Base-by-base conservation (phyloP, 108 stramenopile genomes). In the Bacterosira constricta region DNA sequence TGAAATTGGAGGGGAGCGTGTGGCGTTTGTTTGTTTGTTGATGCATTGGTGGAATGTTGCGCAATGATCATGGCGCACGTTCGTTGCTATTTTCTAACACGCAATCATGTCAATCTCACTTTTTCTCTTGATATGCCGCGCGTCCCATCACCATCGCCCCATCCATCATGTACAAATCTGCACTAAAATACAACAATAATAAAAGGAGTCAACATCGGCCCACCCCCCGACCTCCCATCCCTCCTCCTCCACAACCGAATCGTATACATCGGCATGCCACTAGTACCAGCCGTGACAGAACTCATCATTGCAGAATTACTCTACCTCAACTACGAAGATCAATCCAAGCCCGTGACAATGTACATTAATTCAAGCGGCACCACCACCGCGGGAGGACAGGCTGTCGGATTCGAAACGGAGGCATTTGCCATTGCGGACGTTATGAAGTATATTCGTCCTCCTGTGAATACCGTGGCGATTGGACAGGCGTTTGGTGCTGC, bases 401-500 rank as follows among this genome's bases (percentile, higher is more conserved):
- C 85, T 37, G 94, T 97, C 34, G 97, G 96, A 17, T 98, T 98
- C 71, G 98, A 98, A 70, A 97, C 98, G 4, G 98, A 98, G 69
- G 98, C 97, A 20, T 98, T 98, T 69, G 98, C 98, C 49, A 98
- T 98, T 85, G 96, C 96, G 41, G 98, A 98, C 85, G 92, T 93
- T 31, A 98, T 98, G 97, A 94, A 94, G 68, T 99, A 97, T 79
- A 95, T 99, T 61, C 86, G 91, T 52, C 96, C 96, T 32, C 96
- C 96, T 4, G 95, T 99, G 17, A 91, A 94, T 71, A 99, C 98
- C 6, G 92, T 99, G 35, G 96, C 95, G 27, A 80, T 99, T n/a
- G 98, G 98, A 54, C 97, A 98, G 75, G 96, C 96, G 30, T 96
- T 94, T 71, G 97, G 97, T 30, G 91, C 97, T 0, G 97, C 96